Conservation (phyloP, 2,329 filamentous ascomycete genomes). For the Neopestalotiopsis clavispora region DNA sequence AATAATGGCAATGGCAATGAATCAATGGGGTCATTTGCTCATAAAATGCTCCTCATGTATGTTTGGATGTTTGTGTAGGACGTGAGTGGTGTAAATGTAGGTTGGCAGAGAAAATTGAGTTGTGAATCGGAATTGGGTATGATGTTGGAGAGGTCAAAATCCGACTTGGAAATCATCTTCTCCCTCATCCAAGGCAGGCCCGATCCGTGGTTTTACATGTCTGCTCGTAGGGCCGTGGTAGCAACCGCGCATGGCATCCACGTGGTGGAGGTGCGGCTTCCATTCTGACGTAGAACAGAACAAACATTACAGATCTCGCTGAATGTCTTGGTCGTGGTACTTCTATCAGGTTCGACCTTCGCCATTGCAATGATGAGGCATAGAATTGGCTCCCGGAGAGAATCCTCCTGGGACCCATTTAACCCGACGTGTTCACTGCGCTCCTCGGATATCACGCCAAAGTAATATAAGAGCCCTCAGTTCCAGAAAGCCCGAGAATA, state of each 20-base stretch:
- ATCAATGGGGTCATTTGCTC: background rate
- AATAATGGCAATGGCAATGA: background rate
- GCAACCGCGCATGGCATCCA: background rate
- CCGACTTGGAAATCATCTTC: background rate
- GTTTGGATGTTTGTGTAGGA: background rate
- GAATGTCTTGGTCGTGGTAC: background rate
- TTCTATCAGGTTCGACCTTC: background rate
- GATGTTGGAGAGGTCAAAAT: background rate
- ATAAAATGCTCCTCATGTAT: background rate
- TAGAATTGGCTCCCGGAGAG: background rate
- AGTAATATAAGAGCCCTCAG: background rate
- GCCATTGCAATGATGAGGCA: background rate
- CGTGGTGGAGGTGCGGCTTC: conserved; percentile 7
- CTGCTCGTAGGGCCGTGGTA: background rate
- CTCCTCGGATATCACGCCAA: background rate
- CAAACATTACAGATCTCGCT: background rate
- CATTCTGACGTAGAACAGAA: conserved; percentile 4
- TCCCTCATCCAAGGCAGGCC: background rate
- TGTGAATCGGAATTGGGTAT: background rate
- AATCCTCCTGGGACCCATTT: background rate
- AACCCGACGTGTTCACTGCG: background rate
- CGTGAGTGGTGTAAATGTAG: background rate
- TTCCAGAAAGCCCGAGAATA: background rate
- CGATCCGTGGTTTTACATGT: background rate
- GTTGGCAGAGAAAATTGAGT: background rate